phyloP scores from a whole-genome alignment of 768 basidiomycete genomes.

The Suillus discolor region DNA sequence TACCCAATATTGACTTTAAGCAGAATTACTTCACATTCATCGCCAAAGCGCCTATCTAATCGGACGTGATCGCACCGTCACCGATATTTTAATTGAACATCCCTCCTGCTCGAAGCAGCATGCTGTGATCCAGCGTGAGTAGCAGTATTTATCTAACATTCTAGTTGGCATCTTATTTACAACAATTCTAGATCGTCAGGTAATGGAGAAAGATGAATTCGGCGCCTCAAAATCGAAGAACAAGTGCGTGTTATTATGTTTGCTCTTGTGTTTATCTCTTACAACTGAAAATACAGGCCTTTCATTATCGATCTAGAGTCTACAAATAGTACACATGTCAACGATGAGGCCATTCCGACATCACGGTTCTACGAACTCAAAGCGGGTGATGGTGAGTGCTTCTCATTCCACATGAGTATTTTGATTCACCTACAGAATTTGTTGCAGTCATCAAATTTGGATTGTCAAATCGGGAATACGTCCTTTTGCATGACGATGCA shows the following conservation, averaged over 20 bases:
- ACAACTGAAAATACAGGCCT: conserved; percentile 55
- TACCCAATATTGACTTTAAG: conserved; percentile 4
- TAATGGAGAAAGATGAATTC: conserved; percentile 86
- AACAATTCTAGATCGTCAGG: conserved; percentile 64
- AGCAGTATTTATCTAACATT: conserved; percentile 7
- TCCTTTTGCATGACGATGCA: conserved; percentile 80
- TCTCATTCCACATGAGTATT: not conserved
- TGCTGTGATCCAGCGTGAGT: conserved; percentile 89
- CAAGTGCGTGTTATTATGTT: conserved; percentile 61
- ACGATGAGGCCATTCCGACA: conserved; percentile 80
- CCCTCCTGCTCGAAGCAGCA: conserved; percentile 99
- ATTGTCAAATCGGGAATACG: conserved; percentile 79
- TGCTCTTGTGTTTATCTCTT: conserved; percentile 9
- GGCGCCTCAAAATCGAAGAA: conserved; percentile 75
- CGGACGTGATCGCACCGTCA: conserved; percentile 85
- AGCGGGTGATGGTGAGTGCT: conserved; percentile 70
- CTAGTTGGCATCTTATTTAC: conserved; percentile 10
- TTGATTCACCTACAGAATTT: conserved; percentile 14
- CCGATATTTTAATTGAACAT: conserved; percentile 89
- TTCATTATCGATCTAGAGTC: conserved; percentile 98
- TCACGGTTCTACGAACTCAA: conserved; percentile 87
- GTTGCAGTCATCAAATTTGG: conserved; percentile 82
- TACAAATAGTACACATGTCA: conserved; percentile 95
- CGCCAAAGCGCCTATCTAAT: conserved; percentile 94
- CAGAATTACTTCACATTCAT: conserved; percentile 91